Evolutionary conservation across 176 grass and related monocot species (phyloP), one percentile per base, ranked within the genome.

Genomic region (Avena sativa): DNA sequence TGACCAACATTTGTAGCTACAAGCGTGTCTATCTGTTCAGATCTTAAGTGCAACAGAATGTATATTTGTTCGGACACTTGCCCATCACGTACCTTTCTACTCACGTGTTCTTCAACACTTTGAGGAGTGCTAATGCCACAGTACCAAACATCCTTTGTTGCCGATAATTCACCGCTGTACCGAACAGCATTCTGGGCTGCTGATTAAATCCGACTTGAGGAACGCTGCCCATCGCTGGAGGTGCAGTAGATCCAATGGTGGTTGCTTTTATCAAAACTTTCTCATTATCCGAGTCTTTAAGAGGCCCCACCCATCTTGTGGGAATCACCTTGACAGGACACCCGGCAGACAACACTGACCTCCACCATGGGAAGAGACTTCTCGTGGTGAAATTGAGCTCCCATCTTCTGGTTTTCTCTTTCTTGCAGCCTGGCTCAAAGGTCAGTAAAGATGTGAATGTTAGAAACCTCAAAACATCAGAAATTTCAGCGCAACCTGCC

Each of bases 361-460:
- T 82, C 63, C 80, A 82, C 30, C 32, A 55, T 14, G 80, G 64
- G n/a, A 69, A 70, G 26, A 82, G 69, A 52, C 62, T 69, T 20
- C 66, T 82, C 47, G 63, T 81, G 11, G 16, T 30, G 80, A 36
- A 52, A 70, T 21, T 50, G 9, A 38, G 80, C 49, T 82, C 50
- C 40, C 48, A 12, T 15, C 17, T 17, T 38, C 80, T 69, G 2
- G 62, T 66, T 51, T 10, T 51, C 14, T 51, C 62, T 67, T 81
- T 20, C 23, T 81, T n/a, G 30, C 28, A 55, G 11, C 63, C 63
- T 55, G 80, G 30, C 43, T 73, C 70, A 5, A 21, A 23, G 0
- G 1, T 23, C 20, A 48, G 7, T 13, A 48, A 73, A 73, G 4
- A 73, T 48, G 43, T 48, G 10, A 73, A 73, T 73, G 43, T 73